Evolutionary conservation across 73 alveolate genomes (phyloP).

Genomic region (Paramecium sonneborni): DNA sequence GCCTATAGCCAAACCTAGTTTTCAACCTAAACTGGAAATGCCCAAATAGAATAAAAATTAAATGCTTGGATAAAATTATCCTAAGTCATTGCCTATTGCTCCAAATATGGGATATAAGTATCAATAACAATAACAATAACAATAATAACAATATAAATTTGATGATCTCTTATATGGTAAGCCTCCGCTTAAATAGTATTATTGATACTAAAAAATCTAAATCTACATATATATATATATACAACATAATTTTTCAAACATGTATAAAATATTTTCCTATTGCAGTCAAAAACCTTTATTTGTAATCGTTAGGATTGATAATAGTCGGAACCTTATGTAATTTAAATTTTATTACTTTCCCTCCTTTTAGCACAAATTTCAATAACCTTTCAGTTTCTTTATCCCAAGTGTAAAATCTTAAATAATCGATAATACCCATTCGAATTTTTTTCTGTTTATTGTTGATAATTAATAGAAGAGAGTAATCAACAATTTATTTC

Average conservation of each 20-base stretch:
- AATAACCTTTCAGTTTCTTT: slow-evolving; percentile 45
- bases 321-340: slow-evolving; percentile 2
- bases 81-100: slow-evolving; percentile 4
- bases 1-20: neutral
- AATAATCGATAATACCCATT: slow-evolving; percentile 52
- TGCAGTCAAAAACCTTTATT: slow-evolving; percentile 19
- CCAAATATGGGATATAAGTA: slow-evolving; percentile 37
- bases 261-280: slow-evolving; percentile 32
- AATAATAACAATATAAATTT: neutral
- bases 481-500: slow-evolving; percentile 19
- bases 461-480: neutral
- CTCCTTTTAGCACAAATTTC: slow-evolving; percentile 20
- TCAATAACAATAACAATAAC: neutral
- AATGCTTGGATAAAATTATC: slow-evolving; percentile 2
- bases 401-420: slow-evolving; percentile 45
- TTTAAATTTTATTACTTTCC: neutral
- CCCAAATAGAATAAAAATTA: slow-evolving; percentile 32
- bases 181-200: slow-evolving; percentile 23
- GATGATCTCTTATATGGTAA: neutral
- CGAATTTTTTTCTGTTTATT: neutral
- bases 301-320: slow-evolving; percentile 44
- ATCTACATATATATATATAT: neutral
- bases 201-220: slow-evolving; percentile 4
- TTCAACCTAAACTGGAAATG: slow-evolving; percentile 4
- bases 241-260: neutral